These are phyloP conservation scores for Trypanosoma cruzi DNA, from an alignment of 208 protist genomes.

Conservation along the genomic window DNA sequence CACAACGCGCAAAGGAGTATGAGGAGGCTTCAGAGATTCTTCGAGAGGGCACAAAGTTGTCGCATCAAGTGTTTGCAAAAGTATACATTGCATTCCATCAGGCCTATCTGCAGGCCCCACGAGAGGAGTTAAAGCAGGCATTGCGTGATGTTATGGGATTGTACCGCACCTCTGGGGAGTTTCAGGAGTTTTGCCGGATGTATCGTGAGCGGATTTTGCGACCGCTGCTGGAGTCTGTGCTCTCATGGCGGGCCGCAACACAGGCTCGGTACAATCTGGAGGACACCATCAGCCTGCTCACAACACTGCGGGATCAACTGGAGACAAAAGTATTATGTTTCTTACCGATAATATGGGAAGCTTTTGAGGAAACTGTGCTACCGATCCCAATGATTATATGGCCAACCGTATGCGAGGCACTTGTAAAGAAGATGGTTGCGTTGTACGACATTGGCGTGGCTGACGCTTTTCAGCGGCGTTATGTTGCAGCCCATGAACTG, in stretches of 20 bases:
- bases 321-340: slow-evolving; percentile 42
- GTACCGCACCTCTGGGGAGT: slow-evolving; percentile 44
- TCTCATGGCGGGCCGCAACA: slow-evolving; percentile 84
- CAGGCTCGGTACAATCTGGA: slow-evolving; percentile 69
- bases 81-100: slow-evolving; percentile 28
- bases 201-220: slow-evolving; percentile 62
- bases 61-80: slow-evolving; percentile 22
- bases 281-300: slow-evolving; percentile 57
- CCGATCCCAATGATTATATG: slow-evolving; percentile 72
- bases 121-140: slow-evolving; percentile 12
- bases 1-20: slow-evolving; percentile 26
- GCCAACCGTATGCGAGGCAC: slow-evolving; percentile 72
- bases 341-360: slow-evolving; percentile 52
- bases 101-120: slow-evolving; percentile 23
- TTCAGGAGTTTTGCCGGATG: slow-evolving; percentile 58
- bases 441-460: slow-evolving; percentile 78
- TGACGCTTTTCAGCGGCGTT: slow-evolving; percentile 75
- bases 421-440: slow-evolving; percentile 78
- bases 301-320: slow-evolving; percentile 43
- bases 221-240: slow-evolving; percentile 55
- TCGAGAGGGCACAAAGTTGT: slow-evolving; percentile 1
- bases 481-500: slow-evolving; percentile 66
- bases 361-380: slow-evolving; percentile 38
- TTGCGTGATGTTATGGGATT: slow-evolving; percentile 45
- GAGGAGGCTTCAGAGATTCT: slow-evolving; percentile 28